Percentiles rank a stretch among this genome's conserved stretches.
phyloP scores from a whole-genome alignment of 768 basidiomycete species.

The Galerina sulciceps region DNA sequence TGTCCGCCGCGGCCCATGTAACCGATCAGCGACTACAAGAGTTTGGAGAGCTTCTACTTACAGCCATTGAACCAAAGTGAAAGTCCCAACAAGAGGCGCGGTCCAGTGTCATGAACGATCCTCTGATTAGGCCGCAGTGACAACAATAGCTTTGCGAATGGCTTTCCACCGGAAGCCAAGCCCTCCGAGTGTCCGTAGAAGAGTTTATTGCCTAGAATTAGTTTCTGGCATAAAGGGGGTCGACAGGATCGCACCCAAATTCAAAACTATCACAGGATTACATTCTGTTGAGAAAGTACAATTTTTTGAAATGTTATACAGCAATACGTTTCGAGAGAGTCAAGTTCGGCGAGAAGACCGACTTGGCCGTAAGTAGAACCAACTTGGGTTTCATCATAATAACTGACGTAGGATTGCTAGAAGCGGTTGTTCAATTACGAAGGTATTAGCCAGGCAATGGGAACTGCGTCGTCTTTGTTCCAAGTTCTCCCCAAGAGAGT shows the following conservation, averaged over 20 bases:
- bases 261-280: background rate
- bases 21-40: background rate
- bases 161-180: too few relatives aligned
- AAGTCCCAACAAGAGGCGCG: background rate
- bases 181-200: too few relatives aligned
- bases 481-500: background rate
- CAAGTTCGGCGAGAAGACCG: constrained; percentile 22
- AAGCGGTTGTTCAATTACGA: background rate
- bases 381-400: constrained; percentile 26
- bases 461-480: background rate
- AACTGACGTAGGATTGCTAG: constrained; percentile 15
- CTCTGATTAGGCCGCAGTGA: too few relatives aligned
- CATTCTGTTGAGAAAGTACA: background rate
- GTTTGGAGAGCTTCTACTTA: background rate
- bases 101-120: background rate
- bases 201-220: too few relatives aligned
- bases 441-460: constrained; percentile 6
- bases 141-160: too few relatives aligned
- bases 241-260: too few relatives aligned
- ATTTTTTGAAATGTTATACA: background rate
- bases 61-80: background rate
- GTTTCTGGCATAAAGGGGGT: too few relatives aligned
- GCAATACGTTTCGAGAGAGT: background rate
- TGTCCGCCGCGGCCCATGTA: background rate
- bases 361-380: constrained; percentile 23